Base-by-base conservation (phyloP, 2,329 filamentous ascomycete genomes). In the Hypoxylon sp. region DNA sequence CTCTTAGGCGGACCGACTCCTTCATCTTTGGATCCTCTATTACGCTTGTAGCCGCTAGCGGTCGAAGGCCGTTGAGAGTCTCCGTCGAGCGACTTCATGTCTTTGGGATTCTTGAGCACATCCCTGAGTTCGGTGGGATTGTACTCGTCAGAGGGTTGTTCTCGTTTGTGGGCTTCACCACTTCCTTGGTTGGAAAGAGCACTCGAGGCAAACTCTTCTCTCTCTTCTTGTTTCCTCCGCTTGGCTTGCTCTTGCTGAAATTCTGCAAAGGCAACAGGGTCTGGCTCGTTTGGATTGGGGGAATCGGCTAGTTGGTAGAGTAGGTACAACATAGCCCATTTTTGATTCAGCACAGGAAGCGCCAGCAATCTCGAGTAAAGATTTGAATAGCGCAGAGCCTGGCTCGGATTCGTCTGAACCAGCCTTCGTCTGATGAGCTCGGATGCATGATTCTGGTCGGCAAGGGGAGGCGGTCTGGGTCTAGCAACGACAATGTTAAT, bases 301-400 rank as follows among this genome's bases (percentile, higher is more conserved):
- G 87, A 89, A 75, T 94, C 92, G 67, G 93, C 90, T 51, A 98
- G 87, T 74, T 93, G 90, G 78, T 96, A 92, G 45, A 99, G 87
- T 45, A 99, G 89, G 78, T 97, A 97, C 19, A 99, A 85, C 71
- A 99, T 98, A 2, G 92, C 93, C 94, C 94, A 98, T 86, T 99
- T 99, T 80, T 97, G 92, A 75, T 93, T 92, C 48, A 99, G 86
- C 5, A 98, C 94, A 0, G 94, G 94, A 71, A 98, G 89, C n/a
- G 93, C 92, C 25, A 98, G 85, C 17, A 99, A 87, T 62, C 93
- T 88, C 34, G 93, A 93, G 80, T 98, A 97, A 28, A 99, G 87
- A 76, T 97, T 97, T 23, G 93, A 91, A 80, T 98, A 97, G 68
- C 91, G 88, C 19, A 95, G 85, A 2, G 94, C 93, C 79, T 94